A percentile compares a stretch with the other conserved stretches of the same genome.
phyloP scores from a whole-genome alignment of 176 grass and related monocot species.

The Eleusine indica region DNA sequence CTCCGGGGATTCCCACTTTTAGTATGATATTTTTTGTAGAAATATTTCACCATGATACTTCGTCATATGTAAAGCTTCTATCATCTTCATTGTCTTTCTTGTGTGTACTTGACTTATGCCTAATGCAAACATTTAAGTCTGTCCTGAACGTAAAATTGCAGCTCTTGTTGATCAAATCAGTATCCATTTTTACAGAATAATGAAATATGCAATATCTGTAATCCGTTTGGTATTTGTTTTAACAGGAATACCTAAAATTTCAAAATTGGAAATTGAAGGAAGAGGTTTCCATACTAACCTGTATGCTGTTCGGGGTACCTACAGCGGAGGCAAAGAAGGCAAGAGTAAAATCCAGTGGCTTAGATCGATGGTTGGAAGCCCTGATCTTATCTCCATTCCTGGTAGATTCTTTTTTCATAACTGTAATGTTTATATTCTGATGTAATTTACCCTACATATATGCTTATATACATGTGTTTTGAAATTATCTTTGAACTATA shows the following conservation, averaged over 20 bases:
- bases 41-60: background rate
- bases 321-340: constrained; percentile 94
- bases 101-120: constrained; percentile 1
- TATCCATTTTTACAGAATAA: constrained; percentile 17
- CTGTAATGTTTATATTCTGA: background rate
- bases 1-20: background rate
- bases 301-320: constrained; percentile 73
- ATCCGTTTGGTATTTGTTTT: constrained; percentile 27
- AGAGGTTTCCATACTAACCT: constrained; percentile 96
- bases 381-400: constrained; percentile 98
- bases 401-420: constrained; percentile 48
- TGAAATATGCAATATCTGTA: constrained; percentile 27
- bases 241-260: constrained; percentile 87
- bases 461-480: constrained; percentile 11
- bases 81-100: background rate
- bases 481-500: constrained; percentile 20
- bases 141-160: constrained; percentile 27
- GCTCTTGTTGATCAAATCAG: background rate
- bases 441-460: background rate
- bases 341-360: constrained; percentile 99
- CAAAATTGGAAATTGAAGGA: constrained; percentile 98
- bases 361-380: constrained; percentile 92
- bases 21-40: background rate
- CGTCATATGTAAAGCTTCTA: background rate
- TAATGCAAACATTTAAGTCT: constrained; percentile 15